Base-by-base conservation (phyloP, 2,329 filamentous ascomycete genomes). In the Aspergillus hiratsukae region DNA sequence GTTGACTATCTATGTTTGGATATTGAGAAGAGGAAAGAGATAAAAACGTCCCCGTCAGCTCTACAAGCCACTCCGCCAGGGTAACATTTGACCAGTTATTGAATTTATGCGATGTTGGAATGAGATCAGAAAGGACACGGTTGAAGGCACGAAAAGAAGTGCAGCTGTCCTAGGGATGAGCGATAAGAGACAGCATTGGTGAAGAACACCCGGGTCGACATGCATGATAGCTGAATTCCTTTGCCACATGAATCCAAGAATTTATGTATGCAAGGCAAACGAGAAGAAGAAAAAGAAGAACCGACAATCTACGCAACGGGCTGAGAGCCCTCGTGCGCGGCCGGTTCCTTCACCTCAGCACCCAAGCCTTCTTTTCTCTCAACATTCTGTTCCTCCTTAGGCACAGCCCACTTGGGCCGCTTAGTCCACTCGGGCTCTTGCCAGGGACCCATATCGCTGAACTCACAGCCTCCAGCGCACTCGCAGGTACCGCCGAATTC, bases 381-480 rank as follows among this genome's bases (percentile, higher is more conserved):
- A 51, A 49, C 58, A 52, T 57, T 57, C 52, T 64, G 57, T 48
- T 66, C 61, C 57, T 69, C 60, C 66, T 74, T 68, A 29, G 67
- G 57, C 19, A 55, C 46, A 46, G 71, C 74, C 76, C 76, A 78
- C 58, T 78, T 78, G 35, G 77, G 72, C 23, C 74, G 52, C 57
- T 68, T 74, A 25, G 72, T 70, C 75, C 75, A 80, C 63, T 79
- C 65, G 6, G 73, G 56, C 58, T 80, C 78, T 58, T 77, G 70
- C 94, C 94, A 99, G 53, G 94, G 94, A 52, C 94, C 94, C 59
- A 86, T 86, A 73, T 99, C 92, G 76, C 90, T 95, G 68, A 96
- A 77, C 74, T 84, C 79, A 77, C 94, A 99, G 60, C 91, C 92
- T 57, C 89, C 90, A 35, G 80, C 72, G 76, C 94, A 99, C 60